phyloP scores from a whole-genome alignment of 345 rosid species.

The Aquilaria yunnanensis region DNA sequence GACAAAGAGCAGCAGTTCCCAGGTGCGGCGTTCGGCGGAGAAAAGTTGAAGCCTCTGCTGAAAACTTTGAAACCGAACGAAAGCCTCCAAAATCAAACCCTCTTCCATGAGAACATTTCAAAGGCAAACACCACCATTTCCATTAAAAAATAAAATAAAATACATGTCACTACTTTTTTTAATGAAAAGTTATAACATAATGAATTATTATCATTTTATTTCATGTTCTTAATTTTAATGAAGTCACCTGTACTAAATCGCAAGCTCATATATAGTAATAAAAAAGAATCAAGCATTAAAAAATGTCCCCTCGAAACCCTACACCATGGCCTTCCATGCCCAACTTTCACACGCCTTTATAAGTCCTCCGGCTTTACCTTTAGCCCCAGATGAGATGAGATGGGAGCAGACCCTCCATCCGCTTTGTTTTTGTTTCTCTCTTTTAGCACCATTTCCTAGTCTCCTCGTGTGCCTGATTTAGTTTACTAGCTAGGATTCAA shows the following conservation, averaged over 20 bases:
- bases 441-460: slow-evolving; percentile 15
- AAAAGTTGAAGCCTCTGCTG: neutral
- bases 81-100: slow-evolving; percentile 6
- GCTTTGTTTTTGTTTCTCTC: neutral
- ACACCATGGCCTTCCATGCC: slow-evolving; percentile 43
- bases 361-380: slow-evolving; percentile 17
- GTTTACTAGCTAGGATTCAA: neutral
- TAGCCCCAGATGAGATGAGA: neutral
- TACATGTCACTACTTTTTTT: neutral
- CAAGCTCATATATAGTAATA: neutral
- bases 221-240: slow-evolving; percentile 5
- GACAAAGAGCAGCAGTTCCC: slow-evolving; percentile 39
- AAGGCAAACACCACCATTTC: neutral
- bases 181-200: too few relatives aligned
- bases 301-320: slow-evolving; percentile 43
- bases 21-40: slow-evolving; percentile 66
- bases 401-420: neutral
- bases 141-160: neutral
- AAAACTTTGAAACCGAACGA: too few relatives aligned
- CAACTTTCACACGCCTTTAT: slow-evolving; percentile 31
- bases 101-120: neutral
- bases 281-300: slow-evolving; percentile 30
- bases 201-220: neutral
- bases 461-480: slow-evolving; percentile 20
- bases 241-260: neutral